phyloP scores from a whole-genome alignment of 2,329 filamentous ascomycete species.

The Aureobasidium subglaciale region DNA sequence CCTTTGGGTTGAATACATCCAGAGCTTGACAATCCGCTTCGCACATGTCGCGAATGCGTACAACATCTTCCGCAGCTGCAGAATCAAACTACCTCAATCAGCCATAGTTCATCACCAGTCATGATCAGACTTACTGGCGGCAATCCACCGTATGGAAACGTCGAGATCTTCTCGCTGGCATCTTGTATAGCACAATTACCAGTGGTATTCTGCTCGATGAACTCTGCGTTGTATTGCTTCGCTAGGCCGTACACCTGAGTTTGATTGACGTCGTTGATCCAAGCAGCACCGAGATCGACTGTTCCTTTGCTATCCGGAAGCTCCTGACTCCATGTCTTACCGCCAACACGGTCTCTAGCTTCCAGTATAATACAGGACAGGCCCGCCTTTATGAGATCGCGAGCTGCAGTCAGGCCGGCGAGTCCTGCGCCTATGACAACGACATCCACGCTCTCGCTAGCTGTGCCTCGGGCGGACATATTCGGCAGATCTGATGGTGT shows the following conservation, averaged over 20 bases:
- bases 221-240: slow-evolving; percentile 35
- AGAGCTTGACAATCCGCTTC: neutral
- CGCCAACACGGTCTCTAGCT: slow-evolving; percentile 29
- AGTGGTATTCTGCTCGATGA: slow-evolving; percentile 43
- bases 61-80: neutral
- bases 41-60: slow-evolving; percentile 10
- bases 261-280: slow-evolving; percentile 54
- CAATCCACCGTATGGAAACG: slow-evolving; percentile 30
- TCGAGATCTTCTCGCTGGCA: slow-evolving; percentile 28
- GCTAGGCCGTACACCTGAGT: slow-evolving; percentile 38
- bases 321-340: slow-evolving; percentile 42
- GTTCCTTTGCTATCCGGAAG: slow-evolving; percentile 29
- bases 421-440: slow-evolving; percentile 29
- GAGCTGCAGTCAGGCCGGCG: slow-evolving; percentile 26
- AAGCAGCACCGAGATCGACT: slow-evolving; percentile 51
- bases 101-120: neutral
- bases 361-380: slow-evolving; percentile 26
- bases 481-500: neutral
- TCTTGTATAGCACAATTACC: slow-evolving; percentile 41
- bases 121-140: slow-evolving; percentile 20
- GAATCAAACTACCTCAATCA: neutral
- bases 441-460: slow-evolving; percentile 20
- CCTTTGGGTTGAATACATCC: neutral
- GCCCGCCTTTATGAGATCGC: slow-evolving; percentile 24
- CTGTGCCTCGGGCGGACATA: neutral